Evolutionary conservation across 2,329 filamentous ascomycete species (phyloP), one percentile per base, ranked within the genome.

Genomic region (Dendrostoma leiphaemia): DNA sequence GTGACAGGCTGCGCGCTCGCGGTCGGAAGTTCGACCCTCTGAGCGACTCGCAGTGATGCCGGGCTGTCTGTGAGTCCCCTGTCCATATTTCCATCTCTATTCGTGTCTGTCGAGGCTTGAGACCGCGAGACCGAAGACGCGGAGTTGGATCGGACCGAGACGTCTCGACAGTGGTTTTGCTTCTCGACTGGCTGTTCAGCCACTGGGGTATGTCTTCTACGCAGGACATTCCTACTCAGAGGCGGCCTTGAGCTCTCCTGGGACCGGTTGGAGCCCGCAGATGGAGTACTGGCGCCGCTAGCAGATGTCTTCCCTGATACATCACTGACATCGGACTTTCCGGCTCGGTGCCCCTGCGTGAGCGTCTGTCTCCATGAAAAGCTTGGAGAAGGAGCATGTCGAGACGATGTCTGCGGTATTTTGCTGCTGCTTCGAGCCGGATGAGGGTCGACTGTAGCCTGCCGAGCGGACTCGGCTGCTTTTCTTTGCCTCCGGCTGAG

Each of bases 121-220:
- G 70, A 70, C 28, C 66, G 74, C 9, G 71, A 65, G 21, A 70
- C 68, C 1, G 77, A 77, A 1, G 75, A 75, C 4, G 74, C 73
- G 2, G 75, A 75, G 54, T 65, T 68, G 10, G 71, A 73, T 51
- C 72, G 73, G 34, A 63, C 68, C 44, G 69, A 72, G 48, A 64
- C 65, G 52, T 63, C 65, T 24, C 63, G 65, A 23, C 72, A 69
- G 28, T 71, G 69, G 38, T 64, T 69, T 12, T 65, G 69, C 8
- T 60, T 53, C 34, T 62, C 69, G 19, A 63, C 60, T 6, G 65
- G 58, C 21, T 77, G 71, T 52, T 72, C 71, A 2, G 76, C 68
- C 35, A 78, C 64, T 10, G 72, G 73, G 13, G 79, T 77, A 52
- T 75, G 73, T 63, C 82, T 83, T 60, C 76, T 74, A 60, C 76